A percentile compares a stretch with the other conserved stretches of the same genome.
These are phyloP conservation scores for Lecanicillium sp. DNA, from an alignment of 2,329 filamentous ascomycete genomes.

Conservation along the genomic window DNA sequence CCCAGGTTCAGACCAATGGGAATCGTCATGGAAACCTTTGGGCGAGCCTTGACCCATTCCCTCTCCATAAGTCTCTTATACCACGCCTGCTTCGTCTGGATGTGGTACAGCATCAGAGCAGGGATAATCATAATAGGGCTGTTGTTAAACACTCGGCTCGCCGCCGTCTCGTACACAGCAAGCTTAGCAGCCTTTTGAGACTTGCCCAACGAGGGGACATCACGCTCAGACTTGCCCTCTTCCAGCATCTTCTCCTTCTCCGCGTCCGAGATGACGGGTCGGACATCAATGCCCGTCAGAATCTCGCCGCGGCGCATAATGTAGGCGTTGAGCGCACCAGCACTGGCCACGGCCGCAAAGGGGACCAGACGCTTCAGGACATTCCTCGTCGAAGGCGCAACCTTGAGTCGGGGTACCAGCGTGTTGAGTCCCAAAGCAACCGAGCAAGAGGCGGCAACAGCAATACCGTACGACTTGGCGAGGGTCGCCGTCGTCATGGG, in stretches of 20 bases:
- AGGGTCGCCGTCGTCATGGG: slow-evolving; percentile 75
- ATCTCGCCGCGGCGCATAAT: slow-evolving; percentile 98
- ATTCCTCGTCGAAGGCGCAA: slow-evolving; percentile 66
- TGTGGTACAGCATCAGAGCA: slow-evolving; percentile 71
- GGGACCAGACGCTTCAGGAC: slow-evolving; percentile 84
- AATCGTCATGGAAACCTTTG: slow-evolving; percentile 44
- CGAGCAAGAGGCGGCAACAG: slow-evolving; percentile 86
- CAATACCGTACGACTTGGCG: slow-evolving; percentile 81
- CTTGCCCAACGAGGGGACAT: slow-evolving; percentile 69
- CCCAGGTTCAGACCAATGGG: slow-evolving; percentile 79
- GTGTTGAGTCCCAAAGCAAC: slow-evolving; percentile 90
- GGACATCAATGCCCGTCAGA: slow-evolving; percentile 84
- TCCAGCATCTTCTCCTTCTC: slow-evolving; percentile 51
- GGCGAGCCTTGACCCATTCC: slow-evolving; percentile 71
- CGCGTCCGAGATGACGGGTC: slow-evolving; percentile 64
- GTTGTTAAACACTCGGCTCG: slow-evolving; percentile 85
- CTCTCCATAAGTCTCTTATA: slow-evolving; percentile 42
- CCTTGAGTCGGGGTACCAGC: slow-evolving; percentile 74
- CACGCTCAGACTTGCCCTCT: slow-evolving; percentile 54
- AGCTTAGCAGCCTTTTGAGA: slow-evolving; percentile 80
- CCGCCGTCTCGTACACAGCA: slow-evolving; percentile 86
- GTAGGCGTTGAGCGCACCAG: slow-evolving; percentile 89
- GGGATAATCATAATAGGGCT: slow-evolving; percentile 97
- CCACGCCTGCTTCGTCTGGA: slow-evolving; percentile 51
- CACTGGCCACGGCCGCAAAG: slow-evolving; percentile 88